Evolutionary conservation across 768 basidiomycete species (phyloP), one percentile per base, ranked within the genome.

Genomic region (Pulveroboletus frians): DNA sequence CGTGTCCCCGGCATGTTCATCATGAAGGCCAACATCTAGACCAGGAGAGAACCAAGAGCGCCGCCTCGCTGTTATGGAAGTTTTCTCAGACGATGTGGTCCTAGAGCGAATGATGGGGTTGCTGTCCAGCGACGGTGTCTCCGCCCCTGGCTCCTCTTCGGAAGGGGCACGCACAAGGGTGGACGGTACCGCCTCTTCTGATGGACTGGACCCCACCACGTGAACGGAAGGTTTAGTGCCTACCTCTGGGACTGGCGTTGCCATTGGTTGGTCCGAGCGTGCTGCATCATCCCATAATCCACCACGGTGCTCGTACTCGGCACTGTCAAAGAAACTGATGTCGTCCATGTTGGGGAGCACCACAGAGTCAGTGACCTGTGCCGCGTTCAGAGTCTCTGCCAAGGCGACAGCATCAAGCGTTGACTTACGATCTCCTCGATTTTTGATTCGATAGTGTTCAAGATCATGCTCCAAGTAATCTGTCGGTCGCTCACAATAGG

Each of bases 341-440:
- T 99, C 96, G 66, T 99, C 96, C 92, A 97, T 96, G 69, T 96
- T 91, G 5, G 96, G 96, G 65, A 94, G 71, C 17, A 99, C 96
- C 17, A 98, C 80, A 0, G 93, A 93, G 57, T 99, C 95, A 58
- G 82, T 78, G 49, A 98, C 89, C 94, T 98, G 59, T 15, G 26
- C n/a, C 46, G 51, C 34, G 37, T 35, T 96, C 88, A 84, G 79
- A 46, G 92, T 84, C 89, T 91, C 63, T 11, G n/a, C 6, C 26
- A n/a, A 9, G 17, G 20, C 14, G 36, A 15, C 10, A 4, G 53
- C 14, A 21, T 39, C 29, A 10, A 30, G 23, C 6, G 7, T 39
- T 11, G 73, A 76, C 79, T 65, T 62, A 93, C 92, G 53, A 91
- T 85, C 63, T 94, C 89, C 69, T 86, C 84, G 56, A 99, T 69